Percentiles rank a stretch among this genome's conserved stretches.
These are phyloP conservation scores for Dioscorea dumetorum DNA, from an alignment of 106 monocot genomes.

Conservation along the genomic window DNA sequence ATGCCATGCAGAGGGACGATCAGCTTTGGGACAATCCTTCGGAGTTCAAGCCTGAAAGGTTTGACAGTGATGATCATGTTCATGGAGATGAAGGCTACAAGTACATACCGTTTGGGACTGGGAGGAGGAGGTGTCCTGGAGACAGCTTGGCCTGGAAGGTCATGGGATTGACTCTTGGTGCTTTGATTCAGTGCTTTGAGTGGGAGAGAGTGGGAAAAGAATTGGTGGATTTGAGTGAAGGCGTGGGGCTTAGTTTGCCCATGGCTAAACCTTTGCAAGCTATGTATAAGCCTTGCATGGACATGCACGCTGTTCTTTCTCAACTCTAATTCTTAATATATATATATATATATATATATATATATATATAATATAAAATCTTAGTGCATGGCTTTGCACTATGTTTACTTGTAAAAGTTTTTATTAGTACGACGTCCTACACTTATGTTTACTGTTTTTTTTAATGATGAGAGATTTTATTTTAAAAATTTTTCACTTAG, in stretches of 20 bases:
- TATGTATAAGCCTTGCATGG: constrained; percentile 6
- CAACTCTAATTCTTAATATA: neutral
- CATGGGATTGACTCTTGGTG: constrained; percentile 3
- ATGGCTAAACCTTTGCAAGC: constrained; percentile 11
- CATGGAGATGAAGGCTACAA: neutral
- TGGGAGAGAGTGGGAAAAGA: constrained; percentile 5
- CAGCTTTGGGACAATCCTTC: neutral
- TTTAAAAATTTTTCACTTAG: too few relatives aligned
- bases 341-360: too few relatives aligned
- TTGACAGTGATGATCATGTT: neutral
- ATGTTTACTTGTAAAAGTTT: too few relatives aligned
- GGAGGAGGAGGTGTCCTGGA: constrained; percentile 13
- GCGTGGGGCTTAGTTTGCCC: constrained; percentile 4
- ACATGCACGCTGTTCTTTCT: constrained; percentile 5
- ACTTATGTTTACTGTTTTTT: too few relatives aligned
- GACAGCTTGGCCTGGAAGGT: neutral
- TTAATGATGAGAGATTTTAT: too few relatives aligned
- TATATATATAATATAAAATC: too few relatives aligned
- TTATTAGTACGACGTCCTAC: too few relatives aligned
- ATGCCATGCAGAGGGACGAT: constrained; percentile 12
- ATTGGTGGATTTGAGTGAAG: constrained; percentile 9
- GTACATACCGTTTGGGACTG: constrained; percentile 13
- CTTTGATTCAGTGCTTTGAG: constrained; percentile 18
- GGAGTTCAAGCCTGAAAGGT: constrained; percentile 20
- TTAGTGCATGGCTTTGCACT: too few relatives aligned